phyloP scores from a whole-genome alignment of 2,329 filamentous ascomycete species.

The Penicillium sp. region DNA sequence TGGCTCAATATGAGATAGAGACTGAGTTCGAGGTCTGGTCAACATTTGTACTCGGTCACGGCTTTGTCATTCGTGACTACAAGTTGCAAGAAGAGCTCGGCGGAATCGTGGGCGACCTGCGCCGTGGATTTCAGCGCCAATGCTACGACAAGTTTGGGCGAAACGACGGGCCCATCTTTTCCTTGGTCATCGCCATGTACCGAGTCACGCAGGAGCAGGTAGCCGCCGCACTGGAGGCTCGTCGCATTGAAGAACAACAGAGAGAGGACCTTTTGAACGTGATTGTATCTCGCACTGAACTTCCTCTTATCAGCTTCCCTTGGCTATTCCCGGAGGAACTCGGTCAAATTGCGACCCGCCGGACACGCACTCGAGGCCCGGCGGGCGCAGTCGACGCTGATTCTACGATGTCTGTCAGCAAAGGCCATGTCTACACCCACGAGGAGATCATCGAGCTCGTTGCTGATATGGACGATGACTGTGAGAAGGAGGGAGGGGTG shows the following conservation, averaged over 20 bases:
- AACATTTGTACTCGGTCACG: slow-evolving; percentile 74
- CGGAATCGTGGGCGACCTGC: slow-evolving; percentile 61
- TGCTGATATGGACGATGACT: not conserved
- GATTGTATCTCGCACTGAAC: slow-evolving; percentile 36
- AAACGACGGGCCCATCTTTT: slow-evolving; percentile 57
- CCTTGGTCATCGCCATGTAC: slow-evolving; percentile 85
- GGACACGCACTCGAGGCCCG: slow-evolving; percentile 21
- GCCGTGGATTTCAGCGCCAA: slow-evolving; percentile 62
- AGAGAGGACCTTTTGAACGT: slow-evolving; percentile 7
- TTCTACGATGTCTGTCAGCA: not conserved
- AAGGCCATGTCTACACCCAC: not conserved
- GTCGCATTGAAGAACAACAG: slow-evolving; percentile 27
- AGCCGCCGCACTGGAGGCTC: slow-evolving; percentile 55
- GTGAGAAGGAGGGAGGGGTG: not conserved
- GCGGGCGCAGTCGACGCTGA: not conserved
- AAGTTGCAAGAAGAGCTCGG: slow-evolving; percentile 83
- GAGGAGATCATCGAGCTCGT: not conserved
- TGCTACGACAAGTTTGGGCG: slow-evolving; percentile 65
- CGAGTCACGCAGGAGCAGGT: slow-evolving; percentile 71
- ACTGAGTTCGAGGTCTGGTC: slow-evolving; percentile 94
- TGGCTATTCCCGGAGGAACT: slow-evolving; percentile 80
- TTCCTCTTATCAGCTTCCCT: slow-evolving; percentile 88
- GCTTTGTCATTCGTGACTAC: slow-evolving; percentile 70
- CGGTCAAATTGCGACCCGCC: slow-evolving; percentile 60
- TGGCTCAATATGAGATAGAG: slow-evolving; percentile 76